Evolutionary conservation across 805 yeast genomes (phyloP).

Genomic region (Maudiozyma serrabonitensis): DNA sequence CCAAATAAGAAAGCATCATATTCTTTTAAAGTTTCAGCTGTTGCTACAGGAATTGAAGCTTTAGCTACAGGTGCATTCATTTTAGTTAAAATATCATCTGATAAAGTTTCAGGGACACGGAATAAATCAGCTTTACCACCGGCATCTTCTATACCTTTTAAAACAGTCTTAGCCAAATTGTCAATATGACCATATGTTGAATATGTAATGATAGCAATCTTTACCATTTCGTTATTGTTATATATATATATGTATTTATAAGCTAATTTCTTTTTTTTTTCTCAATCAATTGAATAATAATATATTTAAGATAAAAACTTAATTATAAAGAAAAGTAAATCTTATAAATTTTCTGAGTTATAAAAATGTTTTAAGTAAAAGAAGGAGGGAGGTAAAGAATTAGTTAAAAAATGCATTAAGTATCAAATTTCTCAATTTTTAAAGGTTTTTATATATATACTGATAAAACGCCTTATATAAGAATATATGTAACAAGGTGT

Average conservation of each 20-base stretch:
- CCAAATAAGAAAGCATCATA: conserved; percentile 76
- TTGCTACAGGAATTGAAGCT: conserved; percentile 48
- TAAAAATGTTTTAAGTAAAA: too few relatives aligned
- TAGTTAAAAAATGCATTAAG: too few relatives aligned
- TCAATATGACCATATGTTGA: conserved; percentile 75
- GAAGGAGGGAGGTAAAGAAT: too few relatives aligned
- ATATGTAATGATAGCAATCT: conserved; percentile 50
- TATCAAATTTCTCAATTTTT: too few relatives aligned
- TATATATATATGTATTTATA: neutral
- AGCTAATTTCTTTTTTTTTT: neutral
- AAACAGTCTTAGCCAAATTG: conserved; percentile 54
- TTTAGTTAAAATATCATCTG: conserved; percentile 44
- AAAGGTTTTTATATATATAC: too few relatives aligned
- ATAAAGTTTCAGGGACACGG: conserved; percentile 71
- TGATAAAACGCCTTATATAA: too few relatives aligned
- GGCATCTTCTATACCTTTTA: conserved; percentile 60
- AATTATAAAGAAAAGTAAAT: too few relatives aligned
- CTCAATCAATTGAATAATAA: neutral
- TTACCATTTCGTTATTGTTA: conserved; percentile 18
- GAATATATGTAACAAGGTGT: too few relatives aligned
- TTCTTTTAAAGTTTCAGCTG: conserved; percentile 42
- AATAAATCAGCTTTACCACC: conserved; percentile 63
- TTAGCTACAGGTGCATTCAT: conserved; percentile 59
- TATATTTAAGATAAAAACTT: too few relatives aligned
- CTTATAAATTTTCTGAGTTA: too few relatives aligned